Base-by-base conservation (phyloP, 352 stramenopile species). In the Phytophthora litchii region DNA sequence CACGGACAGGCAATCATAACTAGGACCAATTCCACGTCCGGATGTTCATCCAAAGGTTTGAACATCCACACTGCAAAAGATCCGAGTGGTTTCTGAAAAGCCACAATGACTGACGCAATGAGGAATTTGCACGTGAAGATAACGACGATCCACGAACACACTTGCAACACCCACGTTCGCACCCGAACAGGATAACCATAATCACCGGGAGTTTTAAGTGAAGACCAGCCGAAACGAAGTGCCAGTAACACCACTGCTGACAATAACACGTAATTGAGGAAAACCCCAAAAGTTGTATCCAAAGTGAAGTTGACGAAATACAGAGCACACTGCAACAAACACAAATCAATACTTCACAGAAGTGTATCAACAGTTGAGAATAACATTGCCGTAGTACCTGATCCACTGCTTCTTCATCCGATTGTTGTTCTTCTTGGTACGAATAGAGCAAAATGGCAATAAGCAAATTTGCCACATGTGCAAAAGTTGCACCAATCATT, bases 221-320 rank as follows among this genome's bases (percentile, higher is more conserved):
- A 64, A 4, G 71, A 67, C 78, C 85, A 94, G 19, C 67, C 29
- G 52, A 80, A 91, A 25, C 73, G 74, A 50, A 69, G 42, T 3
- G 86, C 84, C 21, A 91, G 43, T 9, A 77, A 51, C 29, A 80
- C 76, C 31, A 92, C 69, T 0, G 61, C 65, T n/a, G 77, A 76
- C 10, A 95, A 68, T 32, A 95, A 85, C 8, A 82, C 42, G 58
- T 85, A 96, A 70, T 93, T 96, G 49, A 96, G 62, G 12, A 94
- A 77, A 40, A 96, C 81, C 11, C 88, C 88, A 36, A 96, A 63
- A 6, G 86, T 92, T 59, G 84, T 94, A 65, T 95, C 88, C 40
- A 95, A 70, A 25, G 85, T 89, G 52, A 95, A 96, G 60, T 96
- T 95, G 25, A 96, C 82, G 72, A 95, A 96, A 54, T 95, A 96